Evolutionary conservation across 306 rosid genomes (phyloP).

Genomic region (Lupinus albus): DNA sequence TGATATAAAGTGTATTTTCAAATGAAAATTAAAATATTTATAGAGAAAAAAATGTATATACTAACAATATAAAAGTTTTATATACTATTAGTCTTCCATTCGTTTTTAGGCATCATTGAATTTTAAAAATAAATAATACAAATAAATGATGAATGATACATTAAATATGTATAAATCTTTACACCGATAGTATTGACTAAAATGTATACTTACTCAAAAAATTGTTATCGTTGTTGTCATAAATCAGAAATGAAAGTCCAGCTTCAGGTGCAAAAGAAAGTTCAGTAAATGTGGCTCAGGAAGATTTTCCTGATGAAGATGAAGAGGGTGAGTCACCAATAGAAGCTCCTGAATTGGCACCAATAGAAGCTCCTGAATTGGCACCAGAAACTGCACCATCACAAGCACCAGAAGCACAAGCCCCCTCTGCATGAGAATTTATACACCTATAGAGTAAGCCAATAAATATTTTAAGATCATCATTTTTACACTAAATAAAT

Average conservation of each 20-base stretch:
- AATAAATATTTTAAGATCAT: background rate
- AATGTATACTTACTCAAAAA: background rate
- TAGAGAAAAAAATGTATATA: no score
- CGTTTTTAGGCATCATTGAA: no score
- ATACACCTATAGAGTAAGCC: background rate
- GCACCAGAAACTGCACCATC: slow-evolving; percentile 30
- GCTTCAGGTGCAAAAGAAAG: background rate
- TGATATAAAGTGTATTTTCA: no score
- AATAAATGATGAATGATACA: no score
- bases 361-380: background rate
- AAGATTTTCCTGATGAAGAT: background rate
- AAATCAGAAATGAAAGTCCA: background rate
- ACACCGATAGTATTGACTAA: no score
- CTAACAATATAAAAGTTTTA: no score
- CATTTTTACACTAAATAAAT: background rate
- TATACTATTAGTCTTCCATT: no score
- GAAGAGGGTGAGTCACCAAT: background rate
- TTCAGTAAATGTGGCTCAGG: background rate
- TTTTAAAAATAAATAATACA: no score
- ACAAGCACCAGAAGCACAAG: slow-evolving; percentile 3
- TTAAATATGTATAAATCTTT: no score
- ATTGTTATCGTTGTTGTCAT: background rate
- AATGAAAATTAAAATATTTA: no score
- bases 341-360: background rate
- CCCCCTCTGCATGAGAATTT: background rate